These are phyloP conservation scores for Solanum gandarillasii DNA, from an alignment of 257 asterid genomes.

Conservation along the genomic window DNA sequence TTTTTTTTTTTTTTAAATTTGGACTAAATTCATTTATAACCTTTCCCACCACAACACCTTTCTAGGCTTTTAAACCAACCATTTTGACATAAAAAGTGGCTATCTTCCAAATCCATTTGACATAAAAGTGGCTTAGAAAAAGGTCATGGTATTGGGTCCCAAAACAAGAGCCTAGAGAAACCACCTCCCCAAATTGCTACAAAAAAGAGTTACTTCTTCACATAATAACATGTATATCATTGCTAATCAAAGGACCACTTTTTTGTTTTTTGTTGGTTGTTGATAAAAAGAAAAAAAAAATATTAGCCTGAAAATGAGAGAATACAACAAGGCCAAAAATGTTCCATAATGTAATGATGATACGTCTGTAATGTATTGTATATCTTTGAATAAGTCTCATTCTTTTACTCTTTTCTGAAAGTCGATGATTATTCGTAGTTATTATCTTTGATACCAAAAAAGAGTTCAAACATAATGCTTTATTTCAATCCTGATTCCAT, in stretches of 20 bases:
- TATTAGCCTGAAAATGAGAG: not conserved
- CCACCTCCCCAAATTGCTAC: not conserved
- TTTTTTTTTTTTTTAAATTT: too few relatives aligned
- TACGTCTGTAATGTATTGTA: not conserved
- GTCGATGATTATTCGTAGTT: not conserved
- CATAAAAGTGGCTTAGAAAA: not conserved
- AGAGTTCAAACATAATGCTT: not conserved
- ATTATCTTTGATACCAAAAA: not conserved
- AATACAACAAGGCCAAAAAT: not conserved
- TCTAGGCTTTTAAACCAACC: not conserved
- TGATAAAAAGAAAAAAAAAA: not conserved
- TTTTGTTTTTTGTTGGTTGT: not conserved
- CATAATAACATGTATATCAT: not conserved
- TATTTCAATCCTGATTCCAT: not conserved
- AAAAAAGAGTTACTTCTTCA: not conserved
- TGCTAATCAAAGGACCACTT: not conserved
- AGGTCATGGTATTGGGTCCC: not conserved
- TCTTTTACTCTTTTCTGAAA: not conserved
- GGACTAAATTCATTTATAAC: not conserved
- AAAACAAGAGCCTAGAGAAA: not conserved
- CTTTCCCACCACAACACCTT: not conserved
- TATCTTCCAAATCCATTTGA: not conserved
- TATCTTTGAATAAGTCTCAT: not conserved
- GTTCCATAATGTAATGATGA: not conserved
- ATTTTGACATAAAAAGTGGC: not conserved